Conservation (phyloP, 2,329 filamentous ascomycete genomes). For the Sporothrix euskadiensis region DNA sequence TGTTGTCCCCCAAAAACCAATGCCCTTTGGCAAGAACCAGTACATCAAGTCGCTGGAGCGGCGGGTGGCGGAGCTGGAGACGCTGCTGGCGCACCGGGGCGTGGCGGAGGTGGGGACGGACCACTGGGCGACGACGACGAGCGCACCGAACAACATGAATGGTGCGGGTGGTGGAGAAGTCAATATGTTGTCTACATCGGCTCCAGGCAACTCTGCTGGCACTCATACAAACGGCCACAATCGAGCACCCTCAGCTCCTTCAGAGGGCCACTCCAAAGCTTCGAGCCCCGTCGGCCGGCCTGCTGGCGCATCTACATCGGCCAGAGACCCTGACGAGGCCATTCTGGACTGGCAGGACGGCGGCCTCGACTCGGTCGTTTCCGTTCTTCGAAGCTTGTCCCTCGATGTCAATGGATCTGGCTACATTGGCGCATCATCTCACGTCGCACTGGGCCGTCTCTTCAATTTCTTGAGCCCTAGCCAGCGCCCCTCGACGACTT, state of each 20-base stretch:
- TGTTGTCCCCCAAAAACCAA: constrained; percentile 17
- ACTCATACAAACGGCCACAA: too few species aligned
- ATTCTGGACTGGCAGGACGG: constrained; percentile 18
- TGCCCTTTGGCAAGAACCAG: constrained; percentile 23
- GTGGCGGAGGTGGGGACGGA: constrained; percentile 21
- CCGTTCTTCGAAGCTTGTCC: constrained; percentile 13
- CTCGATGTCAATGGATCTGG: constrained; percentile 17
- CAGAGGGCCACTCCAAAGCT: background rate
- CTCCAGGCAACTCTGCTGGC: background rate
- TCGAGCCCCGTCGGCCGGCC: background rate
- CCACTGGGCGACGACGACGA: background rate
- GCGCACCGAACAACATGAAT: background rate
- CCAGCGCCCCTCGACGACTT: background rate
- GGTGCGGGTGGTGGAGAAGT: background rate
- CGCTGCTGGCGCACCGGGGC: constrained; percentile 21
- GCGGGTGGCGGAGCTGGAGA: constrained; percentile 25
- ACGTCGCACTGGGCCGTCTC: constrained; percentile 15
- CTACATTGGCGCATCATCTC: constrained; percentile 23
- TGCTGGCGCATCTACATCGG: background rate
- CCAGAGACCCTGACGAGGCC: constrained; percentile 20
- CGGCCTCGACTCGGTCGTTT: constrained; percentile 18
- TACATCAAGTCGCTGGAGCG: constrained; percentile 25
- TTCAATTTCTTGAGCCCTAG: background rate
- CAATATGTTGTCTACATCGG: background rate
- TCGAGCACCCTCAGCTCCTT: background rate